Base-by-base conservation (phyloP, 2,329 filamentous ascomycete genomes). In the Ophiostoma tasmaniense region DNA sequence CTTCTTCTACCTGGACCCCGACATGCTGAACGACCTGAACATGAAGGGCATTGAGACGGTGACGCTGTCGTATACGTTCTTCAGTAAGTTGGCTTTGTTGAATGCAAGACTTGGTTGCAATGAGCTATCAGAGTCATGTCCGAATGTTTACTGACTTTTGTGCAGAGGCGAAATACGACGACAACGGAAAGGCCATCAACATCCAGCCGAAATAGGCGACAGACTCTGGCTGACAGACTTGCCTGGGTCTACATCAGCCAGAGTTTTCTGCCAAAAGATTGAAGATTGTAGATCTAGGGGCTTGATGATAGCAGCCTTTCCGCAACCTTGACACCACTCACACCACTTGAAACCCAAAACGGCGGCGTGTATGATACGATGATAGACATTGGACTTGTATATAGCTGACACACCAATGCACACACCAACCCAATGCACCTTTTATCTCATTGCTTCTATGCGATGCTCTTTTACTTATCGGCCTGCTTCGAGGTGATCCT, bases 1-100 rank as follows among this genome's bases (percentile, higher is more conserved):
- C 0, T 99, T 99, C 80, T 99, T 99, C 81, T 99, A 98, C 79
- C 90, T 99, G 73, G 95, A 99, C 76, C 95, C 95, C 0, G 95
- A 98, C 76, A 89, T 99, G 81, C 84, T 94, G 70, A 93, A 90
- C 74, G 95, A 99, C 79, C 82, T 94, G 67, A 93, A 90, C 73
- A 98, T 97, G 94, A 91, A 86, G 79, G 91, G 90, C 0, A 92
- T 99, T 72, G 92, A 97, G 81, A 97, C 93, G 1, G 93, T 99
- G 68, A 99, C 95, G 42, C 79, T 99, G 76, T 96, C 90, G 74
- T 99, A 99, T 81, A 99, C 95, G 0, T 99, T 99, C 78, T 99
- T 99, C 79, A 99, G 93, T 96, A 82, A 83, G 92, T 85, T n/a
- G 20, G 5, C 25, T 1, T 33, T 62, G 17, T n/a, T 62, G 30